These are phyloP conservation scores for Erodium moschatum DNA, from an alignment of 441 rosid genomes.

Conservation along the genomic window DNA sequence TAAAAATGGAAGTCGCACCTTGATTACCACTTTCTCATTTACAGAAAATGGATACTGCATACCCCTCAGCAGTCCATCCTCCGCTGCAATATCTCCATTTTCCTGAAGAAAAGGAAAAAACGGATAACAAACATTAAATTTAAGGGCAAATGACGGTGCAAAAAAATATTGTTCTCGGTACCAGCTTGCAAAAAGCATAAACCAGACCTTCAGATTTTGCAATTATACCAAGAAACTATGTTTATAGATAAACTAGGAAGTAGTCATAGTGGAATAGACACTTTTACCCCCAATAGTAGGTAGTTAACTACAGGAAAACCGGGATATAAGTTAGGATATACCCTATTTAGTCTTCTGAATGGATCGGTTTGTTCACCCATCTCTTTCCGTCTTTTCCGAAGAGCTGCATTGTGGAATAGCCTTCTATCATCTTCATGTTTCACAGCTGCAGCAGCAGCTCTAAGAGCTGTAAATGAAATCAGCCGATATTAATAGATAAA, in stretches of 20 bases:
- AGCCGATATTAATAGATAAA: slow-evolving; percentile 9
- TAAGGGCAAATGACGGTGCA: too few species aligned
- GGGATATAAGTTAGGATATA: slow-evolving; percentile 21
- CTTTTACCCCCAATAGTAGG: neutral
- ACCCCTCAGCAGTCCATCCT: slow-evolving; percentile 54
- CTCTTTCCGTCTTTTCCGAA: slow-evolving; percentile 87
- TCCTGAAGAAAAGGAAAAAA: slow-evolving; percentile 36
- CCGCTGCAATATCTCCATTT: slow-evolving; percentile 58
- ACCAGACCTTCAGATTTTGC: too few species aligned
- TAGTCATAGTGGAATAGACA: too few species aligned
- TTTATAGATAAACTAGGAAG: too few species aligned
- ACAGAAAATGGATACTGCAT: slow-evolving; percentile 85
- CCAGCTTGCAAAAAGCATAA: too few species aligned
- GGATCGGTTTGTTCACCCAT: slow-evolving; percentile 69
- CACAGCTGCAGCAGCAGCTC: slow-evolving; percentile 87
- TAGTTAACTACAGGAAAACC: slow-evolving; percentile 1
- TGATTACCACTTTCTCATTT: slow-evolving; percentile 83
- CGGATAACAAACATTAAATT: neutral
- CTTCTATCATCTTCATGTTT: slow-evolving; percentile 85
- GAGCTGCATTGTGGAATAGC: slow-evolving; percentile 80
- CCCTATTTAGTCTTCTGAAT: slow-evolving; percentile 48
- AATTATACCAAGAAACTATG: too few species aligned
- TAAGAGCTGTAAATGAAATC: slow-evolving; percentile 49
- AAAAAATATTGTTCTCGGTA: too few species aligned
- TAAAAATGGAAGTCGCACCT: slow-evolving; percentile 35